Base-by-base conservation (phyloP, 1,139 yeast species). In the Torulaspora pretoriensis region DNA sequence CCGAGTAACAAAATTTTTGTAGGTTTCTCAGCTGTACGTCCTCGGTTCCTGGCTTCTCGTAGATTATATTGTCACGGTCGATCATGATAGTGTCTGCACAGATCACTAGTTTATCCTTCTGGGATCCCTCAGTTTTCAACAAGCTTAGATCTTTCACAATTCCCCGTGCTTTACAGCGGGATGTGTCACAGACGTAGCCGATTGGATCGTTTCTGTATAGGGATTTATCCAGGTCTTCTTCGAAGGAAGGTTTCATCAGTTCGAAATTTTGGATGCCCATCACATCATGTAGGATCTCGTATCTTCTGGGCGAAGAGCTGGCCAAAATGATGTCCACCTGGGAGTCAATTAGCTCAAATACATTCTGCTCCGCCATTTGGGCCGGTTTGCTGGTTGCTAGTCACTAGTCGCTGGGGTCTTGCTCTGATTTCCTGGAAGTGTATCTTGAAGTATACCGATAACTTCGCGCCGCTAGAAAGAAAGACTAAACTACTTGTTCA, bases 11-110 rank as follows among this genome's bases (percentile, higher is more conserved):
- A 57, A 72, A 72, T 25, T 47, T 56, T 51, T 67, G 68, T 54
- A 77, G 74, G 74, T 68, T 74, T 19, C 44, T 59, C 35, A 63
- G 71, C 63, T 88, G 89, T 50, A 62, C 74, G 43, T 68, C 69
- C 45, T 71, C 71, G 6, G 73, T 69, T 6, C 59, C 61, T 0
- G 98, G 98, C 63, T 92, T 92, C 62, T 90, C 97, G 52, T 80
- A 74, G 8, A 90, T 78, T 24, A 64, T 59, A 3, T 79, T 80
- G 35, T 75, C 72, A 39, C 78, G 70, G 19, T 80, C 78, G n/a
- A 90, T 78, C 8, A 92, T 75, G 0, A 97, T 88, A 60, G 94
- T 97, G n/a, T 96, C 92, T 1, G 71, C 67, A 1, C 95, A 80
- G 4, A 86, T 67, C 2, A 86, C 58, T 2, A 68, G 48, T 24